Conservation (phyloP, 768 basidiomycete genomes). For the Pluteus cervinus region DNA sequence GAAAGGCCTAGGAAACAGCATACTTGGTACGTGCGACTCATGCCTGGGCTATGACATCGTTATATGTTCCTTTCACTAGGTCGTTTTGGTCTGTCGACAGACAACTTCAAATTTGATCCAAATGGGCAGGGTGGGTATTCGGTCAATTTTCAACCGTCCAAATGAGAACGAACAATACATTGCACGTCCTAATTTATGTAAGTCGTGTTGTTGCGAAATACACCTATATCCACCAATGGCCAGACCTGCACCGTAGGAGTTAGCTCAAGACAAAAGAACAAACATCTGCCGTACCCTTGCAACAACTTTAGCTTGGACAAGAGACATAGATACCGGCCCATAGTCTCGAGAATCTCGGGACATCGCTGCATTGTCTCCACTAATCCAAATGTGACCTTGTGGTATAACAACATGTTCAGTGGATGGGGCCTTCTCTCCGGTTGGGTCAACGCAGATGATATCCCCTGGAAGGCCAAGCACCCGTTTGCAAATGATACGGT, state of each 20-base stretch:
- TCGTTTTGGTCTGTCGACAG: constrained; percentile 89
- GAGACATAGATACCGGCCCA: constrained; percentile 82
- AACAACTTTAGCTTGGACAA: constrained; percentile 63
- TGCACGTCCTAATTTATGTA: constrained; percentile 24
- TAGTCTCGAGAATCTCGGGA: constrained; percentile 90
- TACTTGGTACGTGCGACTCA: constrained; percentile 58
- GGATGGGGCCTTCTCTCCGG: constrained; percentile 54
- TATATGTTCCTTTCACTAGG: constrained; percentile 37
- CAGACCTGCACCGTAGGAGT: constrained; percentile 29
- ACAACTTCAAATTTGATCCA: constrained; percentile 95
- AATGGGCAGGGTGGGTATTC: constrained; percentile 96
- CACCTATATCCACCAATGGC: constrained; percentile 30
- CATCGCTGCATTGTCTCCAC: constrained; percentile 78
- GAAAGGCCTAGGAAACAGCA: constrained; percentile 86
- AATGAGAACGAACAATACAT: neutral
- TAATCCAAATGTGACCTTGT: constrained; percentile 84
- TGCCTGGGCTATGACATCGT: neutral
- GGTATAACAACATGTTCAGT: constrained; percentile 76
- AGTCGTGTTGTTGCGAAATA: constrained; percentile 38
- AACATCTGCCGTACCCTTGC: constrained; percentile 43
- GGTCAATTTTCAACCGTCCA: constrained; percentile 71
- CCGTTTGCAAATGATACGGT: constrained; percentile 77
- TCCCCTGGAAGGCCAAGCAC: constrained; percentile 89
- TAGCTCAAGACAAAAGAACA: constrained; percentile 1
- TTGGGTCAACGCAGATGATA: constrained; percentile 83